phyloP scores from a whole-genome alignment of 75 land plant species.

The Larix kaempferi region DNA sequence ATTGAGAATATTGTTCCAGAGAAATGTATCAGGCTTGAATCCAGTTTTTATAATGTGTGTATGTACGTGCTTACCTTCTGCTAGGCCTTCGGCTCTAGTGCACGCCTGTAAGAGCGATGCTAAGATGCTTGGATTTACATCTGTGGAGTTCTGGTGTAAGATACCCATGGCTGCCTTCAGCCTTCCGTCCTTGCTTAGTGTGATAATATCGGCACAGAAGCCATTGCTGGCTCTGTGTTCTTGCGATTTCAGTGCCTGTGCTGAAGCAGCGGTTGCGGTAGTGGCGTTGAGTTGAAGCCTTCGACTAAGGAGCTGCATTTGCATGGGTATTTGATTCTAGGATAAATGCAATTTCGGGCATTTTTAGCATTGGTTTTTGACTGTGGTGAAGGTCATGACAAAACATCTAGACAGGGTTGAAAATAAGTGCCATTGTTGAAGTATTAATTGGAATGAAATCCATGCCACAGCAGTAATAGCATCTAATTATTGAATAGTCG shows the following conservation, averaged over 20 bases:
- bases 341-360: neutral
- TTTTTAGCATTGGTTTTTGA: neutral
- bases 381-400: too few relatives aligned
- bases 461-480: too few relatives aligned
- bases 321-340: neutral
- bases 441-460: too few relatives aligned
- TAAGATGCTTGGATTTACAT: neutral
- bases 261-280: too few relatives aligned
- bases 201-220: neutral
- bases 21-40: conserved; percentile 23
- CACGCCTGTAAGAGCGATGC: neutral
- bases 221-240: neutral
- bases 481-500: too few relatives aligned
- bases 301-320: neutral
- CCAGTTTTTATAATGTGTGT: conserved; percentile 24
- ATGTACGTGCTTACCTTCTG: conserved; percentile 44
- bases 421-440: too few relatives aligned
- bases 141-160: neutral
- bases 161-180: neutral
- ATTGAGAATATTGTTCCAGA: conserved; percentile 55
- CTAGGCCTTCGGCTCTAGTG: neutral
- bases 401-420: too few relatives aligned
- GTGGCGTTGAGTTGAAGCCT: neutral
- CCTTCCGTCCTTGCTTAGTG: conserved; percentile 1
- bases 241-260: neutral